Conservation (phyloP, 768 basidiomycete species). For the Macrolepiota albuminosa region DNA sequence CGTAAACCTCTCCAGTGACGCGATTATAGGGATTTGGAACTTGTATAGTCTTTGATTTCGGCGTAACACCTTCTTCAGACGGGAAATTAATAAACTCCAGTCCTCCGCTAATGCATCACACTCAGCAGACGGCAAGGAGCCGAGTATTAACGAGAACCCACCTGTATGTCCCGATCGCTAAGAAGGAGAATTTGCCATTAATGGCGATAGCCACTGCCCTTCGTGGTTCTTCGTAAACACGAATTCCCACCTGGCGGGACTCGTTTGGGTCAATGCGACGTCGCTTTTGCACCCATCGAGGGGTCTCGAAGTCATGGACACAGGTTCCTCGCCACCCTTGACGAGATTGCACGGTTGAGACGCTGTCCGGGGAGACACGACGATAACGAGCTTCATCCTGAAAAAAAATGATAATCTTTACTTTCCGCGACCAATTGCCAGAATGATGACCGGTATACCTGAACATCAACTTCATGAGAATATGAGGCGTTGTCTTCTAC, state of each 20-base stretch:
- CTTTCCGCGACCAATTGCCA: neutral
- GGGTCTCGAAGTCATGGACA: conserved; percentile 68
- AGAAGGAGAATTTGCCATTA: conserved; percentile 76
- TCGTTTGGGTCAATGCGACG: conserved; percentile 49
- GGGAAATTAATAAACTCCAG: conserved; percentile 70
- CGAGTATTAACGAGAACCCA: conserved; percentile 20
- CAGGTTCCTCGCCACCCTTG: conserved; percentile 72
- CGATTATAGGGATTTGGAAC: conserved; percentile 59
- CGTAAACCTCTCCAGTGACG: conserved; percentile 55
- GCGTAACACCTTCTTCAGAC: conserved; percentile 49
- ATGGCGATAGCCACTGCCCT: conserved; percentile 63
- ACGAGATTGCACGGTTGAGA: conserved; percentile 17
- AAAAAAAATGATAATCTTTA: neutral
- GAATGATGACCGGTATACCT: conserved; percentile 14
- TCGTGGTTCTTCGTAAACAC: conserved; percentile 57
- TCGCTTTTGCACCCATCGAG: conserved; percentile 78
- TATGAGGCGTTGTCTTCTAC: conserved; percentile 12
- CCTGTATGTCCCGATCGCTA: conserved; percentile 77
- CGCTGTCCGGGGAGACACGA: conserved; percentile 17
- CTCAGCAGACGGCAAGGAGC: neutral
- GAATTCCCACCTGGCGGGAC: conserved; percentile 20
- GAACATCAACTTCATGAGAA: conserved; percentile 14
- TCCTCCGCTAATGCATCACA: conserved; percentile 42
- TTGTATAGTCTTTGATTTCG: conserved; percentile 56
- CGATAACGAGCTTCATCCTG: conserved; percentile 9